Evolutionary conservation across 2,329 filamentous ascomycete species (phyloP), one percentile per base, ranked within the genome.

Genomic region (Chaetomium strumarium): DNA sequence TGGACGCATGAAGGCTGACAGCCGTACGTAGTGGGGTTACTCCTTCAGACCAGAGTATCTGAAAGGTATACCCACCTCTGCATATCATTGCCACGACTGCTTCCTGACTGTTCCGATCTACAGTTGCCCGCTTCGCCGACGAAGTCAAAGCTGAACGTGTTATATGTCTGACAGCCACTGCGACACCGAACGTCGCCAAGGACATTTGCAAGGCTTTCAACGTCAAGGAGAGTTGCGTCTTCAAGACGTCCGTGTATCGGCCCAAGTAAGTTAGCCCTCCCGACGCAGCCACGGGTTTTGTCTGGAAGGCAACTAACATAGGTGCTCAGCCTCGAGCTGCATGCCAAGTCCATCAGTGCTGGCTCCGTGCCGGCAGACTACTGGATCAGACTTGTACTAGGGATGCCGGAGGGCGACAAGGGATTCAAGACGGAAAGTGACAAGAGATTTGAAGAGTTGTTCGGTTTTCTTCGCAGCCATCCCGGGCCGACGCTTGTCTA

Each of bases 401-500:
- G 24, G n/a, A n/a, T n/a, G n/a, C n/a, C n/a, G n/a, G n/a, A n/a
- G n/a, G n/a, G n/a, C n/a, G n/a, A n/a, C n/a, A n/a, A n/a, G n/a
- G n/a, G n/a, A n/a, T n/a, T n/a, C n/a, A n/a, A 24, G 24, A 24
- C 24, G 24, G 24, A 24, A 24, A 4, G 24, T 24, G 24, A 24
- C 24, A 24, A 24, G 4, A 24, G 24, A 24, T 24, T 24, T 38
- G 67, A 71, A 1, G 66, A 68, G 37, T 61, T 80, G 11, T 70
- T 73, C 31, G 52, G 64, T 0, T 83, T 83, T 53, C 66, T 85
- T 9, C 66, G 66, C 31, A 57, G 69, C 0, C 70, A 83, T 50
- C 67, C 71, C 1, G 81, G 81, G 0, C 70, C 81, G 2, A 78
- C 78, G 0, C 77, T 85, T 16, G 71, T 85, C n/a, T 85, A 85